Conservation (phyloP, 345 rosid species). For the Euphorbia pulcherrima region DNA sequence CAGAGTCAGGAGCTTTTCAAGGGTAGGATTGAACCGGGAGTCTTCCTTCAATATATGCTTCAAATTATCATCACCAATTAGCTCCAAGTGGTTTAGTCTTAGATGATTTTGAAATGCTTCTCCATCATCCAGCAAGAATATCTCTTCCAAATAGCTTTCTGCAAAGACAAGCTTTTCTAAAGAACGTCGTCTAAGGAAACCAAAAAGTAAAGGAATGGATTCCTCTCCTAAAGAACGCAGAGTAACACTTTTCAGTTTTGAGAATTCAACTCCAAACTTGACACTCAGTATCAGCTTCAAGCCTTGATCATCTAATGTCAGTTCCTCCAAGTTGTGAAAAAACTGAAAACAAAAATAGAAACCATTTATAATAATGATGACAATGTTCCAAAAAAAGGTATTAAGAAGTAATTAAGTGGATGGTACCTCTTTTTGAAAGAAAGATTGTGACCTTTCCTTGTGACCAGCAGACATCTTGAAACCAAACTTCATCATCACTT, state of each 20-base stretch:
- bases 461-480: too few relatives aligned
- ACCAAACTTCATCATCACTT: background rate
- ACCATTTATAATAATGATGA: background rate
- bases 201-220: conserved; percentile 8
- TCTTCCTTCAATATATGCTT: conserved; percentile 1
- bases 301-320: background rate
- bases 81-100: background rate
- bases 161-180: conserved; percentile 5
- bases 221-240: background rate
- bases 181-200: background rate
- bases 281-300: background rate
- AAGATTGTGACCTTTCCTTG: too few relatives aligned
- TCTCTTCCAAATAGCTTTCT: conserved; percentile 1
- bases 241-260: background rate
- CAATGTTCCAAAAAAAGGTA: too few relatives aligned
- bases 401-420: too few relatives aligned
- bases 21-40: background rate
- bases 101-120: background rate
- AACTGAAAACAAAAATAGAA: background rate
- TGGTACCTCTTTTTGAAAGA: background rate
- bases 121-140: background rate
- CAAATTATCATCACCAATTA: fast-evolving
- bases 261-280: background rate
- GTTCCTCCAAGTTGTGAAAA: background rate
- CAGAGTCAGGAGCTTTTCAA: conserved; percentile 7